These are phyloP conservation scores for Polysphondylium violaceum DNA, from an alignment of 78 protist genomes.

Conservation along the genomic window DNA sequence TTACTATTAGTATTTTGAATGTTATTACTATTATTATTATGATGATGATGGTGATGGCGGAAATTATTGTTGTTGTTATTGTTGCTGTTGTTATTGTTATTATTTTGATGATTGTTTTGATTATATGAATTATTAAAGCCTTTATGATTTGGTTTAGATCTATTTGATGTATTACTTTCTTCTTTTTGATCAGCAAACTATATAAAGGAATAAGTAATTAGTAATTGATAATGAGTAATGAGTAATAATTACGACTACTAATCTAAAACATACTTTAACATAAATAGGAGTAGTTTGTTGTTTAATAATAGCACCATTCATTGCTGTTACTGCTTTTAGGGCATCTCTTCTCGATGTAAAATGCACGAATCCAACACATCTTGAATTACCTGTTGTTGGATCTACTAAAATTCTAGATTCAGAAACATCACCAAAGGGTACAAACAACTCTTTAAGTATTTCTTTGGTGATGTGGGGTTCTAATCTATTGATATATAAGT, in stretches of 20 bases:
- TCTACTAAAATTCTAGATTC: constrained; percentile 33
- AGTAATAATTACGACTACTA: neutral
- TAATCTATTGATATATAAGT: constrained; percentile 37
- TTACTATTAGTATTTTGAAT: neutral
- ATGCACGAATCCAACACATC: constrained; percentile 67
- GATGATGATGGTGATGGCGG: neutral
- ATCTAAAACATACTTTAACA: constrained; percentile 26
- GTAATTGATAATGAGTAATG: neutral
- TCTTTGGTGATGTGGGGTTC: constrained; percentile 56
- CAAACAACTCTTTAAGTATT: constrained; percentile 14
- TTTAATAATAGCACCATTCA: constrained; percentile 44
- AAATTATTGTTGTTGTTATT: constrained; percentile 1
- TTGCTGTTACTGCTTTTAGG: constrained; percentile 28
- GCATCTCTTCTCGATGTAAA: constrained; percentile 43
- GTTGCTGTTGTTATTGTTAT: neutral
- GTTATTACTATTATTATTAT: neutral
- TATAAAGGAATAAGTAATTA: neutral
- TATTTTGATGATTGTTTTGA: neutral
- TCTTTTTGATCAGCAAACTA: neutral
- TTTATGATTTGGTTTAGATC: neutral
- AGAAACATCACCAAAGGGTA: constrained; percentile 33
- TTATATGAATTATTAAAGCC: neutral
- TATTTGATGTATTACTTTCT: too few species aligned
- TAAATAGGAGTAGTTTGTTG: constrained; percentile 39
- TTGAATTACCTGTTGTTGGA: constrained; percentile 17